Evolutionary conservation across 371 early-diverging fungal genomes (phyloP).

Genomic region (Mortierella sp.): DNA sequence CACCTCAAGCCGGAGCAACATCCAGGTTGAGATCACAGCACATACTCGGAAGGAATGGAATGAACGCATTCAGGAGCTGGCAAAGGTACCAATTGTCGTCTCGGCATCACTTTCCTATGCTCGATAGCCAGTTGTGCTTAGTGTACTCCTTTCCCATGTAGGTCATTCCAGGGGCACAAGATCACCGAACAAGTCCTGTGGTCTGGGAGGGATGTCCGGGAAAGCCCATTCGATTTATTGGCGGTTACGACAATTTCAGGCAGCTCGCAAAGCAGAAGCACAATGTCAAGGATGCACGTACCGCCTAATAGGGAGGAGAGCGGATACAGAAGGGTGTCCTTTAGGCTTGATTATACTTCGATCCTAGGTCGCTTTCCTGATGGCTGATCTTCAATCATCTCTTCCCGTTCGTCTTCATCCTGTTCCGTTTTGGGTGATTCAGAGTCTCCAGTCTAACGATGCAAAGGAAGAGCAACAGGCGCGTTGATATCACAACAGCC

Average conservation of each 20-base stretch:
- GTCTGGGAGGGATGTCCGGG: conserved; percentile 50
- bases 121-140: background rate
- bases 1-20: conserved; percentile 38
- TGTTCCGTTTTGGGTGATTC: conserved; percentile 50
- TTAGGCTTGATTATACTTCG: conserved; percentile 26
- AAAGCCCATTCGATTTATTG: conserved; percentile 37
- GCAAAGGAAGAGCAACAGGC: background rate
- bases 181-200: conserved; percentile 47
- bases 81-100: too few species aligned
- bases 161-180: conserved; percentile 46
- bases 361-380: conserved; percentile 40
- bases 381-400: conserved; percentile 46
- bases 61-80: conserved; percentile 23
- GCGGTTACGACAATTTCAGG: conserved; percentile 46
- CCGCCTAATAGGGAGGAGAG: too few species aligned
- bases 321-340: too few species aligned
- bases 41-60: conserved; percentile 47
- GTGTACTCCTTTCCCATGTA: background rate
- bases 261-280: conserved; percentile 29
- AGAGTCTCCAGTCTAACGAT: conserved; percentile 29
- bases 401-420: conserved; percentile 44
- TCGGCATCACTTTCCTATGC: too few species aligned
- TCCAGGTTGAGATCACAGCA: conserved; percentile 44
- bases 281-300: conserved; percentile 21
- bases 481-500: background rate